Percentiles rank a stretch among this genome's conserved stretches.
These are phyloP conservation scores for Cercospora sp. DNA, from an alignment of 2,329 filamentous ascomycete genomes.

Conservation along the genomic window DNA sequence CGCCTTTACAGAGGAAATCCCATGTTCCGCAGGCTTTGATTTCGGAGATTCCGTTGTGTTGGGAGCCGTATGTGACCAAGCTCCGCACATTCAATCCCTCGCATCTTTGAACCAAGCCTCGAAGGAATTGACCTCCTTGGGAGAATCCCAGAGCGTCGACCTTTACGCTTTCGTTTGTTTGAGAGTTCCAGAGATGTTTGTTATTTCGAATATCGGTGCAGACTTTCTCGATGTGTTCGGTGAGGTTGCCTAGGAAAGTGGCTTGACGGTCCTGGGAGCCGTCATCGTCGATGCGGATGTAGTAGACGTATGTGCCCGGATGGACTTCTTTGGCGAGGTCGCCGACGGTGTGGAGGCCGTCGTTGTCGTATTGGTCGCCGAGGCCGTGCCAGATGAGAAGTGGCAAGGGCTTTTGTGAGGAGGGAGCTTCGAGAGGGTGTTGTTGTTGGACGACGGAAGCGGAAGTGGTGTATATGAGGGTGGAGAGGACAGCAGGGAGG, in stretches of 20 bases:
- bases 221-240: conserved; percentile 71
- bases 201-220: conserved; percentile 75
- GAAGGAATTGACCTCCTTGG: conserved; percentile 94
- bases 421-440: conserved; percentile 1
- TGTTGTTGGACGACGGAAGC: conserved; percentile 4
- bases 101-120: conserved; percentile 85
- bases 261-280: conserved; percentile 71
- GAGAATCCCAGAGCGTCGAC: conserved; percentile 93
- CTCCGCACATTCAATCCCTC: conserved; percentile 78
- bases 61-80: conserved; percentile 84
- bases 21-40: conserved; percentile 71
- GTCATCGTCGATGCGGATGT: conserved; percentile 69
- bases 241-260: conserved; percentile 90
- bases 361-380: conserved; percentile 72
- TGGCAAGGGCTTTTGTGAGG: conserved; percentile 62
- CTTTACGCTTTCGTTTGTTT: conserved; percentile 49
- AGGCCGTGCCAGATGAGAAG: conserved; percentile 92
- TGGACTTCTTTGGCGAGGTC: conserved; percentile 70
- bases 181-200: conserved; percentile 45
- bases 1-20: conserved; percentile 80
- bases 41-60: conserved; percentile 87
- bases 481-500: conserved; percentile 22
- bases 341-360: conserved; percentile 71
- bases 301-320: conserved; percentile 82
- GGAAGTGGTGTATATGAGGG: conserved; percentile 17